Base-by-base conservation (phyloP, 2,329 filamentous ascomycete species). In the Fusarium piperis region DNA sequence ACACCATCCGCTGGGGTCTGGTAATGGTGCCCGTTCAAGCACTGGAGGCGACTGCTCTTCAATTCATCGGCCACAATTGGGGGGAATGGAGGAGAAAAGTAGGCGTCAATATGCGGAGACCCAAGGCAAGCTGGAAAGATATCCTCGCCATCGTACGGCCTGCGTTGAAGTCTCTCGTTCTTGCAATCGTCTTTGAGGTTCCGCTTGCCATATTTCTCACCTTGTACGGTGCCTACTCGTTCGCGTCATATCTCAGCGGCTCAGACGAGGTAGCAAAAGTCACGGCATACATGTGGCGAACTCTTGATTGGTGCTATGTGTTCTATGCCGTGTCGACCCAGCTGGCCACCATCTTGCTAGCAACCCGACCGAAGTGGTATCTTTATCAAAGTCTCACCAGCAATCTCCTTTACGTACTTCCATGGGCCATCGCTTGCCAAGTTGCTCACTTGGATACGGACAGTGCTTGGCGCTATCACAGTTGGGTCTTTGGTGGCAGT, bases 1-100 rank as follows among this genome's bases (percentile, higher is more conserved):
- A 88, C 62, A 93, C 91, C 0, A 93, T 94, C 44, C 86, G 91
- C 15, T 93, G 91, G 91, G 92, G 91, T 0, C 82, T 94, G 1
- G 82, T 94, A 32, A 94, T 94, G 91, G 90, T 93, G 0, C 91
- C 91, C 0, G 89, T 94, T 0, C 87, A 89, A 67, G 86, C 91
- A 0, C 82, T 93, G 0, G 91, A 94, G 78, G 88, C 88, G 3
- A 91, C 91, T 0, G 85, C 89, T 0, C 80, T 92, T 0, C 84
- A 89, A 0, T 93, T 93, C 74, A 84, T 92, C 16, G 90, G 91
- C 0, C 91, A 94, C 71, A 80, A 79, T 2, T 94, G 91, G 91
- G 91, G 91, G 1, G 68, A 78, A 0, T 86, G 83, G 82, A 78
- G 83, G n/a, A 66, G 76, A 8, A 48, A 30, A 0, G 71, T 83